Percentiles rank a stretch among this genome's conserved stretches.
These are phyloP conservation scores for Candida mattraensis DNA, from an alignment of 805 yeast species.

Conservation along the genomic window DNA sequence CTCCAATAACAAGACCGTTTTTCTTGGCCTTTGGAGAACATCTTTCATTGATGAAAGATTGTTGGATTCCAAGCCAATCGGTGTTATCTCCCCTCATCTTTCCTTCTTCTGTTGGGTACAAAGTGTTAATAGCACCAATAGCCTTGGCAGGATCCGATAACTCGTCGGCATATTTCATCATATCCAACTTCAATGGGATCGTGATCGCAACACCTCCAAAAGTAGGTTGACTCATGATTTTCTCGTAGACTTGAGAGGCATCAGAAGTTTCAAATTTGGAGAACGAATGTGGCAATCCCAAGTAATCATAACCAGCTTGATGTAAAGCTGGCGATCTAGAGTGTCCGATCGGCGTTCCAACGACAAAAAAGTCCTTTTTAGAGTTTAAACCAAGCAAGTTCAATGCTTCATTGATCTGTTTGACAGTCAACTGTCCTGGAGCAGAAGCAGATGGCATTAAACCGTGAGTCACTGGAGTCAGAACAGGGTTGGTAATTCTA, in stretches of 20 bases:
- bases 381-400: conserved; percentile 62
- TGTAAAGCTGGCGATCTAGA: conserved; percentile 90
- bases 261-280: conserved; percentile 65
- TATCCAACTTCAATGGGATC: conserved; percentile 85
- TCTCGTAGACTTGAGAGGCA: conserved; percentile 53
- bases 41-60: conserved; percentile 65
- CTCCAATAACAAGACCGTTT: conserved; percentile 84
- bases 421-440: conserved; percentile 73
- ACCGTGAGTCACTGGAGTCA: conserved; percentile 84
- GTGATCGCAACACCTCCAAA: conserved; percentile 97
- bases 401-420: conserved; percentile 59
- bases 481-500: conserved; percentile 66
- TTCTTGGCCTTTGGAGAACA: conserved; percentile 44
- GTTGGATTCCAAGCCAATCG: conserved; percentile 88
- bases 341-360: conserved; percentile 80
- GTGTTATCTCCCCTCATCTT: conserved; percentile 82
- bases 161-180: conserved; percentile 63
- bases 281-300: conserved; percentile 78
- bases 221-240: conserved; percentile 45
- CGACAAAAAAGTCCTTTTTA: conserved; percentile 63
- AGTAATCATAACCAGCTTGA: conserved; percentile 68
- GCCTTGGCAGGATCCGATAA: conserved; percentile 71
- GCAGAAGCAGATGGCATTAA: conserved; percentile 70
- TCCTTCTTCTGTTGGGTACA: conserved; percentile 54
- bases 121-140: conserved; percentile 96